Conservation (phyloP, 2,329 filamentous ascomycete species). For the Alternaria sp. region DNA sequence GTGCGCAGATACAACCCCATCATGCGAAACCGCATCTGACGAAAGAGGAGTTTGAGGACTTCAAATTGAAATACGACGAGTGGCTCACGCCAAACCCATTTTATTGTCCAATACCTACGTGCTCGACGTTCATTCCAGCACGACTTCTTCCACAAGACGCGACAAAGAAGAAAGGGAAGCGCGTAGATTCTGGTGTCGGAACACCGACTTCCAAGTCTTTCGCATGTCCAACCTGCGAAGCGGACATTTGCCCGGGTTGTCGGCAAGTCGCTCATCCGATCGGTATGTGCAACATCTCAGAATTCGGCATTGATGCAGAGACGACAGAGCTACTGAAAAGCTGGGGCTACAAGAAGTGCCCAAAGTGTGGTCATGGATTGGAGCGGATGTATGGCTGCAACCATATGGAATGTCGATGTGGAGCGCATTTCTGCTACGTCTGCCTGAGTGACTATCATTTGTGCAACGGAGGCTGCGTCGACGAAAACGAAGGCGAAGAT, state of each 20-base stretch:
- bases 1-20: constrained; percentile 55
- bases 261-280: constrained; percentile 53
- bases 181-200: constrained; percentile 38
- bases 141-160: constrained; percentile 30
- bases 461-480: constrained; percentile 39
- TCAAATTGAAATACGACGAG: constrained; percentile 58
- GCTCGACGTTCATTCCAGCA: constrained; percentile 59
- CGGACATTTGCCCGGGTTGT: constrained; percentile 57
- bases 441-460: constrained; percentile 51
- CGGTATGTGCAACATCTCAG: constrained; percentile 47
- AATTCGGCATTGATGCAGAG: constrained; percentile 49
- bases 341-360: constrained; percentile 61
- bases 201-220: constrained; percentile 41
- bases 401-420: constrained; percentile 60
- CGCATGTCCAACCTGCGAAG: constrained; percentile 56
- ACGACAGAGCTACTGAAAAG: constrained; percentile 50
- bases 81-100: constrained; percentile 56
- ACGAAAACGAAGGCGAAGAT: constrained; percentile 36
- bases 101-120: constrained; percentile 60
- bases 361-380: constrained; percentile 59
- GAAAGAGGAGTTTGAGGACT: constrained; percentile 49
- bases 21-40: constrained; percentile 50
- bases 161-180: constrained; percentile 29
- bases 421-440: constrained; percentile 61
- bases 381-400: constrained; percentile 60